Base-by-base conservation (phyloP, 768 basidiomycete species). In the Boletus speciosus region DNA sequence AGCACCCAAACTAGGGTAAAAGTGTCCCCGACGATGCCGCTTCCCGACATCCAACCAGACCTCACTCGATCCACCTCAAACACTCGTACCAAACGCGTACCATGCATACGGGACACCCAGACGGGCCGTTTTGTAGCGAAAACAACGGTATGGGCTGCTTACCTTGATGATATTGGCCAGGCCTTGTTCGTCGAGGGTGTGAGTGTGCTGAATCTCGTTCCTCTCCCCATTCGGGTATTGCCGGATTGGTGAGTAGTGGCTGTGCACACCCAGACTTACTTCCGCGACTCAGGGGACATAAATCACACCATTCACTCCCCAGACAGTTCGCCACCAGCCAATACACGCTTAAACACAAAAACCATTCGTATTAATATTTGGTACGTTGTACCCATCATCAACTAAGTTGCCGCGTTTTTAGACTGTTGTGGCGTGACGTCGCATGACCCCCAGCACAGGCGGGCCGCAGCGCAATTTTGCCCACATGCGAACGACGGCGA, bases 101-200 rank as follows among this genome's bases (percentile, higher is more conserved):
- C 11, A 25, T 8, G 12, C 45, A 45, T 6, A 31, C 34, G 14
- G 19, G 21, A 40, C 19, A 19, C 41, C 27, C 40, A 1, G 41
- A 52, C 21, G 6, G 15, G 23, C 32, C 25, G 50, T 39, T 46
- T 27, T n/a, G 34, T 43, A 45, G 45, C 53, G 1, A n/a, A 41
- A 14, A 60, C 1, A n/a, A 23, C 27, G 11, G 10, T 7, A 49
- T 23, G 1, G 19, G 6, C 12, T 35, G 36, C 67, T 64, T 49
- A 68, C 67, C 67, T 68, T 65, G 67, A 63, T 59, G 63, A 47
- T 42, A 57, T 56, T 31, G 39, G 56, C 19, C 19, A 19, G 55
- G 64, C 62, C 64, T 59, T 70, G 66, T 47, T 63, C 66, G 67
- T 69, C 57, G 56, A 19, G 48, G 50, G 65, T 39, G 49, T n/a